These are phyloP conservation scores for Penicillium canescens DNA, from an alignment of 495 filamentous ascomycete species.

Conservation along the genomic window DNA sequence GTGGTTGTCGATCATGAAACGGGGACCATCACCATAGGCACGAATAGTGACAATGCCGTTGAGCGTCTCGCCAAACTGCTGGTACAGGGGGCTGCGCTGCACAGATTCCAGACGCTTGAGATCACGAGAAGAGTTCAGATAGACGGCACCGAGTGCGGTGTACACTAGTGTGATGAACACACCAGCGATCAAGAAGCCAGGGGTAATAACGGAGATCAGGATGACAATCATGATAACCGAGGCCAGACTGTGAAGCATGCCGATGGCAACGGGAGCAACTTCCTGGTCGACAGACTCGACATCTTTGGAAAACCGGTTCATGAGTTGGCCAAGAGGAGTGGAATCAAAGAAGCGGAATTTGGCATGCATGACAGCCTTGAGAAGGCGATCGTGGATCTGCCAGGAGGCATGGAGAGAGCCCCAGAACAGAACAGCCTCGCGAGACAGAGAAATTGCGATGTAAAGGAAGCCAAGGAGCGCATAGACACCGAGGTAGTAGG, in stretches of 20 bases:
- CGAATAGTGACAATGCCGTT: constrained; percentile 97
- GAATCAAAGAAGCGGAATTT: constrained; percentile 98
- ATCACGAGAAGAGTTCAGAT: constrained; percentile 87
- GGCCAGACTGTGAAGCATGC: constrained; percentile 65
- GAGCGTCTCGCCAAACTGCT: constrained; percentile 97
- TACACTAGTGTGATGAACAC: constrained; percentile 85
- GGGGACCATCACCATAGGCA: constrained; percentile 90
- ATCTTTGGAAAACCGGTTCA: constrained; percentile 99
- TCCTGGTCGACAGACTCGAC: constrained; percentile 95
- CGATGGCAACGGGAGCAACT: constrained; percentile 85
- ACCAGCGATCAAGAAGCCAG: constrained; percentile 85
- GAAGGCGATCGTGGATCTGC: constrained; percentile 77
- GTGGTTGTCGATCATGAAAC: constrained; percentile 94
- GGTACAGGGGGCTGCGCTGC: constrained; percentile 91
- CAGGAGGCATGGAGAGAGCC: constrained; percentile 88
- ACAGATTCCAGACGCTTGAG: constrained; percentile 95
- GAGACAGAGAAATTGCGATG: constrained; percentile 69
- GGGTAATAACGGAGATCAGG: constrained; percentile 90
- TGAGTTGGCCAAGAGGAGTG: constrained; percentile 92
- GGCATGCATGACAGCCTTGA: constrained; percentile 78
- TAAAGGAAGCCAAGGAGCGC: constrained; percentile 74
- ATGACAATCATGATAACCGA: constrained; percentile 86
- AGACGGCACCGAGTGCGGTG: constrained; percentile 79
- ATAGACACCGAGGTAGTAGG: constrained; percentile 83
- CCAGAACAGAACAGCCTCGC: constrained; percentile 88